Base-by-base conservation (phyloP, 495 filamentous ascomycete species). In the Aspergillus kassunensis region DNA sequence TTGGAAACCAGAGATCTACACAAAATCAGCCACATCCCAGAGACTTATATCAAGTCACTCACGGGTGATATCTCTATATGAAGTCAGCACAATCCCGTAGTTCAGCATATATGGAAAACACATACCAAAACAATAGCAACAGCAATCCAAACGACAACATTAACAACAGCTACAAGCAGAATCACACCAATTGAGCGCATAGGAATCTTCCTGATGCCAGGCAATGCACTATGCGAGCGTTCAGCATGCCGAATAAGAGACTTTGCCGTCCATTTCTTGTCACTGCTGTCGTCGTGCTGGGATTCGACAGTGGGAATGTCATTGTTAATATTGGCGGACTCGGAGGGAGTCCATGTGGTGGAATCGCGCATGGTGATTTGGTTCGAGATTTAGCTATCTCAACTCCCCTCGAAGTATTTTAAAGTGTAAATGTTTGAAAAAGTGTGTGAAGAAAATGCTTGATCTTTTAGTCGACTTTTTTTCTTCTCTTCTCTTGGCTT, bases 141-240 rank as follows among this genome's bases (percentile, higher is more conserved):
- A 6, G 78, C 84, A 51, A 80, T 75, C 90, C 90, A 96, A 10
- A 87, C 78, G 5, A 87, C 20, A 18, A 78, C 59, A 70, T 96
- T 96, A 51, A 87, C 66, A 15, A 78, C 37, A 1, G 85, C 68
- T 29, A 96, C 70, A 11, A 81, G 65, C 43, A 73, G 43, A 34
- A 95, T 91, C 29, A 92, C 85, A 0, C 67, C 77, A 25, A 90
- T 58, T 0, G 86, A 87, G 1, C 81, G 76, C 1, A 80, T 69
- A 1, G 90, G 86, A 21, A 96, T 62, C 45, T 73, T 77, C 20
- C 72, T 64, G 40, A 84, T 62, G 0, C 72, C 70, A 0, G 80
- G 80, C 13, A 79, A 63, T 15, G 67, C 71, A 43, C 57, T 50
- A 64, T 82, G 76, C 12, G 65, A 74, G 44, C 60, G 65, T 37